These are phyloP conservation scores for Serendipita indica DNA, from an alignment of 768 basidiomycete species.

Conservation along the genomic window DNA sequence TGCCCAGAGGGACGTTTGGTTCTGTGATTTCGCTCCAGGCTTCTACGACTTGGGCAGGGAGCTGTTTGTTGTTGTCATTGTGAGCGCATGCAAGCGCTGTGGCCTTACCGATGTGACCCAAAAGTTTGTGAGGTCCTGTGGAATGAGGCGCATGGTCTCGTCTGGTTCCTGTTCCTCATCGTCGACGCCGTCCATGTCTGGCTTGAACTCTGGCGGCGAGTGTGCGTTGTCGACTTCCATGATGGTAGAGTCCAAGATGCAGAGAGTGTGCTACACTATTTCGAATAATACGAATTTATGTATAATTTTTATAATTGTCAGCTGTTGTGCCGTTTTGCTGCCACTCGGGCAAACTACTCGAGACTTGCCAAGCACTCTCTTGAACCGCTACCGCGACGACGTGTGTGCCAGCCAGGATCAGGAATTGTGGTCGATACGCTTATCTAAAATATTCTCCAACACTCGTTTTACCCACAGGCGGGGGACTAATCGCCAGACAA, in stretches of 20 bases:
- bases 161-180: slow-evolving; percentile 7
- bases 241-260: not conserved
- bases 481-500: too few relatives aligned
- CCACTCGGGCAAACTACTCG: not conserved
- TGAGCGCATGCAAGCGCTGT: not conserved
- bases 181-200: not conserved
- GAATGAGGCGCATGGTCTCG: not conserved
- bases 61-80: not conserved
- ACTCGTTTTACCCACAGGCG: too few relatives aligned
- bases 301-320: not conserved
- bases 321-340: too few relatives aligned
- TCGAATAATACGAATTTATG: not conserved
- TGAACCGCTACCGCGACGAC: not conserved
- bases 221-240: slow-evolving; percentile 6
- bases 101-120: not conserved
- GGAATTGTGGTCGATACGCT: too few relatives aligned
- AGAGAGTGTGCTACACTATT: not conserved
- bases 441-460: too few relatives aligned
- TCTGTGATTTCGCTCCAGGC: slow-evolving; percentile 57
- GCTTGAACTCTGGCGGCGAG: not conserved
- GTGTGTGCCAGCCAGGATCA: too few relatives aligned
- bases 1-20: slow-evolving; percentile 70
- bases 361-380: not conserved
- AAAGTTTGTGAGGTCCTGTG: not conserved
- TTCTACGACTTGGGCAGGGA: slow-evolving; percentile 7